Evolutionary conservation across 2,329 filamentous ascomycete species (phyloP), one percentile per base, ranked within the genome.

Genomic region (Sporothrix curviconia): DNA sequence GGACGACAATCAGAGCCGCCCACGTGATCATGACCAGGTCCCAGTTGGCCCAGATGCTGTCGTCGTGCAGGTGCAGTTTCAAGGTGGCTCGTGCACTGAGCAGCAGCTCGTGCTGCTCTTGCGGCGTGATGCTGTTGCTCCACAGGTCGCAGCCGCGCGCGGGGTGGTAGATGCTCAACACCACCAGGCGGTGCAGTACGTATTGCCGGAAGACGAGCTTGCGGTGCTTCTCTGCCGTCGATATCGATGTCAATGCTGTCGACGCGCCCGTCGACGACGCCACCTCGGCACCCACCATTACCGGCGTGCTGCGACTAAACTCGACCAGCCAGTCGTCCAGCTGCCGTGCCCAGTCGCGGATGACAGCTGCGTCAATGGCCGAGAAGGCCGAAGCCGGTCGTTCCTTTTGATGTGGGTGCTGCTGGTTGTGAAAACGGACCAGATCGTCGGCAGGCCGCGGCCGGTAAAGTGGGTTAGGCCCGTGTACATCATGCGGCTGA

Each of bases 21-120:
- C 60, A 62, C 2, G 60, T 59, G 19, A 62, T 62, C 54, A 62
- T 61, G 37, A 62, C 55, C 8, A 62, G 52, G 44, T 62, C 60
- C 60, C 60, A 62, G 55, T 62, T 62, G 52, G 54, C 40, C 60
- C 60, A 62, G 52, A 62, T 62, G 24, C 17, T 42, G 50, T 58
- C 55, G 52, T 62, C 60, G 47, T 60, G 51, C 14, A 46, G 37
- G 43, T 62, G 59, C 25, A 62, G 59, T 32, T 62, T 59, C 14
- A 62, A 55, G 3, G 60, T 59, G 15, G 60, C 60, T 4, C 60
- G 57, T 3, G 60, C 60, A 15, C 52, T 57, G 9, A 60, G 46
- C 24, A 62, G 37, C 30, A 62, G 59, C 52, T 62, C 60, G 43
- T 55, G 56, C 53, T 61, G 60, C 15, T 62, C 60, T 11, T 54